Percentiles rank a stretch among this genome's conserved stretches.
Evolutionary conservation across 1,284 basidiomycete genomes (phyloP).

Genomic region (Filobasidium uniguttulatum): DNA sequence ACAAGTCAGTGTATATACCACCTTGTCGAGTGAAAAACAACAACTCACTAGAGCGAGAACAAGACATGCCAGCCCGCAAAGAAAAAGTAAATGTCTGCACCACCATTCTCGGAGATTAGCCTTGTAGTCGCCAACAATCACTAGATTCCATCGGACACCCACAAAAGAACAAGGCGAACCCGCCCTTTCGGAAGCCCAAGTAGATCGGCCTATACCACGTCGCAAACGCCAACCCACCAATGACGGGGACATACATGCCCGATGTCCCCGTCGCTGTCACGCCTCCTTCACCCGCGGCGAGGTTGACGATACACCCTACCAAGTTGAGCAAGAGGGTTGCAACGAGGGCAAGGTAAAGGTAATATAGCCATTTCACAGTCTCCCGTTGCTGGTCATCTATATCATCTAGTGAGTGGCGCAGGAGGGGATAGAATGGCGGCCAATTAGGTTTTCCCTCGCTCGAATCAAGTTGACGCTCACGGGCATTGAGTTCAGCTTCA

Average conservation of each 20-base stretch:
- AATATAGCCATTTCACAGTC: slow-evolving; percentile 65
- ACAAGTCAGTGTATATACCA: slow-evolving; percentile 22
- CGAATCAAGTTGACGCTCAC: slow-evolving; percentile 20
- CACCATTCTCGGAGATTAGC: slow-evolving; percentile 2
- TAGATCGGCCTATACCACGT: slow-evolving; percentile 93
- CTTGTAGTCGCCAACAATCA: not conserved
- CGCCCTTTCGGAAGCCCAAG: slow-evolving; percentile 80
- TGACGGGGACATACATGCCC: slow-evolving; percentile 59
- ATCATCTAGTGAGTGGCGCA: slow-evolving; percentile 79
- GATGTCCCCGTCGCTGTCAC: no score
- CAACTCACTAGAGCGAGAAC: slow-evolving; percentile 52
- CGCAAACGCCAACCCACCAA: slow-evolving; percentile 67
- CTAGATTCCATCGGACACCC: slow-evolving; percentile 14
- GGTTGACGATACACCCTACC: slow-evolving; percentile 74
- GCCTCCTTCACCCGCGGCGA: no score
- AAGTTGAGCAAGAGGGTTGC: slow-evolving; percentile 76
- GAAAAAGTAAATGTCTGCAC: slow-evolving; percentile 79
- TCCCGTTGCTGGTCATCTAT: slow-evolving; percentile 76
- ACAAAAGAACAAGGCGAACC: slow-evolving; percentile 39
- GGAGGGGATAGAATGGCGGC: slow-evolving; percentile 63
- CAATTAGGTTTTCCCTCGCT: slow-evolving; percentile 31
- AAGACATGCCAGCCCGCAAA: slow-evolving; percentile 86
- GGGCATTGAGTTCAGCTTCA: slow-evolving; percentile 21
- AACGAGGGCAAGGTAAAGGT: slow-evolving; percentile 70
- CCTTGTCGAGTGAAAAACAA: slow-evolving; percentile 6